Evolutionary conservation across 345 rosid species (phyloP), one percentile per base, ranked within the genome.

Genomic region (Jatropha curcas): DNA sequence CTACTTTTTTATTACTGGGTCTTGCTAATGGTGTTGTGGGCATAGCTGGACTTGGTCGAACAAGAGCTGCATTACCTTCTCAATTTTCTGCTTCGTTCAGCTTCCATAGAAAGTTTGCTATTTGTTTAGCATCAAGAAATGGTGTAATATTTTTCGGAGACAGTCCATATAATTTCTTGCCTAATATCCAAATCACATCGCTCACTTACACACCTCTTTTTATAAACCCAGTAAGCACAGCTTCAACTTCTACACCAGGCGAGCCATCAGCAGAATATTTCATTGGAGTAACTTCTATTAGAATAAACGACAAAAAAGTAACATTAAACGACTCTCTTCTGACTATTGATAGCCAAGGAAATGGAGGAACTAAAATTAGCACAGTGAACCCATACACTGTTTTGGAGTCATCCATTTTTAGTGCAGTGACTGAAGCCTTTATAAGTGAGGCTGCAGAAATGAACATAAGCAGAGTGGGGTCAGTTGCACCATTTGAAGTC

Each of bases 341-440:
- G 19, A 60, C 74, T 22, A 70, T 82, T 16, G 65, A 70, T 4
- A 65, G 55, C 7, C 17, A 56, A 3, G 83, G 85, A 60, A 46
- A 45, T 0, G 86, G 82, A 1, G 97, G 95, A 37, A 93, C 97
- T 19, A 91, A 89, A 74, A 82, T 93, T 75, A 91, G 93, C 82
- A 85, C 93, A 1, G 93, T 89, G 37, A 16, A 89, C 4, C 92
- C 97, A 0, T 89, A 89, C 88, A 89, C 93, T 0, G 75, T 86
- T 43, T 14, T 91, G 56, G 87, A 89, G 60, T 58, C 79, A 5
- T 85, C 97, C 2, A 87, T 91, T 51, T 88, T 28, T 68, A 79
- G 78, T 0, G 85, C 86, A 2, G 83, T 89, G 19, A 84, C 84
- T 0, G 57, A 73, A 2, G 86, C 88, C 4, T 91, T 86, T 24